Conservation (phyloP, 208 protist species). For the Lotmaria passim region DNA sequence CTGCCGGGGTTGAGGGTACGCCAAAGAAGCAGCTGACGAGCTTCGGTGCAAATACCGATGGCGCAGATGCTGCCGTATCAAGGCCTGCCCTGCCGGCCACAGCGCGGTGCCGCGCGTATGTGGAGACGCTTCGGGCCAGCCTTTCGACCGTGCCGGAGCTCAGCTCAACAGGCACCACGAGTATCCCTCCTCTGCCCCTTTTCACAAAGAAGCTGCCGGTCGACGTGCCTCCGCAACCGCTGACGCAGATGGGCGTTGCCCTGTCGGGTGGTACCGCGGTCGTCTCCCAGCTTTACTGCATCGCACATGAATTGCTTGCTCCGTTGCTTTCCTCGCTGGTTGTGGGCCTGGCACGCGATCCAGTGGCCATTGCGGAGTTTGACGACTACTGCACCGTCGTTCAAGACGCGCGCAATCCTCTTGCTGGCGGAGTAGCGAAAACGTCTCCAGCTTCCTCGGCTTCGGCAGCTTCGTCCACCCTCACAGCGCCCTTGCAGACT, state of each 20-base stretch:
- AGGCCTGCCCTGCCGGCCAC: neutral
- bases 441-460: neutral
- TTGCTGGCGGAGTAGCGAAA: neutral
- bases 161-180: neutral
- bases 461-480: neutral
- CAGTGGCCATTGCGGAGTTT: slow-evolving; percentile 16
- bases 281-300: neutral
- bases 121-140: slow-evolving; percentile 26
- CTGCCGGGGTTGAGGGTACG: neutral
- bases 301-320: slow-evolving; percentile 12
- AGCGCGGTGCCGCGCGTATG: slow-evolving; percentile 22
- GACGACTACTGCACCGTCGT: neutral
- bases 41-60: neutral
- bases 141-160: slow-evolving; percentile 18
- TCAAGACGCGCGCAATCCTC: neutral
- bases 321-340: slow-evolving; percentile 27
- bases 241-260: too few relatives aligned
- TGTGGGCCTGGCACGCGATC: slow-evolving; percentile 28
- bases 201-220: too few relatives aligned
- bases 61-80: neutral
- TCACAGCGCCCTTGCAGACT: too few relatives aligned
- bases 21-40: neutral
- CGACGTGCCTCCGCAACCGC: too few relatives aligned
- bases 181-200: neutral
- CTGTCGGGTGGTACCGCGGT: too few relatives aligned